Conservation (phyloP, 2,329 filamentous ascomycete genomes). For the Ophiostoma angusticollis region DNA sequence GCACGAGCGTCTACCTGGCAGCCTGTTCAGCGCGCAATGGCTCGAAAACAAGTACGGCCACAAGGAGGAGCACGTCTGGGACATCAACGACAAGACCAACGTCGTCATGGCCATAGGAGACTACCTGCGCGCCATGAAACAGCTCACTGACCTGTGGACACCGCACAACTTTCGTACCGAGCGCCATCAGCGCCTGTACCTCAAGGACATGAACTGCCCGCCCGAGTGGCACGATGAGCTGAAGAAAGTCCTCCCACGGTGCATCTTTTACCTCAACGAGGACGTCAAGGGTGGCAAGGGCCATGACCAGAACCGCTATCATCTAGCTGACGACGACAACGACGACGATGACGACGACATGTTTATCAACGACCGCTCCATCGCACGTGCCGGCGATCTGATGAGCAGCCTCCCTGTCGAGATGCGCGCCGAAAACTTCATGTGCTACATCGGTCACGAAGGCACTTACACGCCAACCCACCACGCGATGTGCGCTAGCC, state of each 20-base stretch:
- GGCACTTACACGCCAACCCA: slow-evolving; percentile 94
- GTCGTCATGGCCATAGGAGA: slow-evolving; percentile 80
- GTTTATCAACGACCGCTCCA: slow-evolving; percentile 36
- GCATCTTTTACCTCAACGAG: slow-evolving; percentile 84
- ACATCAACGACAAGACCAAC: slow-evolving; percentile 59
- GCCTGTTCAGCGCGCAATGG: slow-evolving; percentile 72
- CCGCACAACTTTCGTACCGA: slow-evolving; percentile 65
- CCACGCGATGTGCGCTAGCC: slow-evolving; percentile 90
- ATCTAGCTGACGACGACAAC: too few species aligned
- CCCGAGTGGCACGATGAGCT: slow-evolving; percentile 73
- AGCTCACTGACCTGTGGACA: slow-evolving; percentile 72
- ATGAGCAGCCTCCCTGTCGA: slow-evolving; percentile 82
- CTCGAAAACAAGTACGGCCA: slow-evolving; percentile 64
- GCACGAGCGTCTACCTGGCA: slow-evolving; percentile 58
- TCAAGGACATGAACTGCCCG: slow-evolving; percentile 96
- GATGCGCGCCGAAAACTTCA: slow-evolving; percentile 91
- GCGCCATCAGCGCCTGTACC: slow-evolving; percentile 72
- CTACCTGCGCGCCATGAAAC: slow-evolving; percentile 77
- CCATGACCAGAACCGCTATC: too few species aligned
- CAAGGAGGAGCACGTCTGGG: slow-evolving; percentile 74
- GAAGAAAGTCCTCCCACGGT: slow-evolving; percentile 62
- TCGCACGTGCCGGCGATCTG: slow-evolving; percentile 70
- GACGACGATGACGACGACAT: slow-evolving; percentile 22
- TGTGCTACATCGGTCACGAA: slow-evolving; percentile 97
- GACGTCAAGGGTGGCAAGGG: slow-evolving; percentile 38